Evolutionary conservation across 2,329 filamentous ascomycete species (phyloP), one percentile per base, ranked within the genome.

Genomic region (Aspergillus sp.): DNA sequence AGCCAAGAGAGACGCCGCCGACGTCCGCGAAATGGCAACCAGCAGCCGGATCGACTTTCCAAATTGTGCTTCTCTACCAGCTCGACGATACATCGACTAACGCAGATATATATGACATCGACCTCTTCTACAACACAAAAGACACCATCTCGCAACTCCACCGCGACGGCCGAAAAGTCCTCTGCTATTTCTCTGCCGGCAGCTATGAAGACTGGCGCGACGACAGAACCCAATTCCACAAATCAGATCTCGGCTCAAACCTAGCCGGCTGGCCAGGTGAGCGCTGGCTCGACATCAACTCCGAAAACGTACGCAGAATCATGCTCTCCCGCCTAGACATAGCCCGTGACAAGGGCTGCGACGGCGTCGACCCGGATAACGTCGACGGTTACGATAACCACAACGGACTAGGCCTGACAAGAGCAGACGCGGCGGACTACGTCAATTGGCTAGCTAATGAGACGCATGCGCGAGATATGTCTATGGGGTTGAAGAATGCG

Each of bases 171-270:
- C 79, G 79, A 59, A 81, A 78, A 52, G 79, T 87, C 46, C 83
- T 88, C 49, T 89, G 85, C 71, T 89, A 89, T 67, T 88, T 88
- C 69, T 84, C 81, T 45, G 84, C 83, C 0, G 85, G 85, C 1
- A 83, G 80, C 6, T 86, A 78, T 56, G 85, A 89, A 65, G 62
- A 80, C 45, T 80, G 76, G 70, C 75, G 85, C 3, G 66, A 74
- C 1, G 85, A 88, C 60, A 73, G 74, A 15, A 60, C 59, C 25
- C 57, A 77, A 4, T 88, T 87, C 59, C 59, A 68, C 6, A 52
- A 70, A 1, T 62, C 66, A 0, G 84, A 87, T 54, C 62, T 82
- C 38, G 85, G 84, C 17, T 73, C 74, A 3, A 64, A 66, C 5
- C 67, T 88, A 4, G 72, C 80, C 9, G 83, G 79, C 4, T 88